phyloP scores from a whole-genome alignment of 495 filamentous ascomycete species.

The Penicillium nucicola region DNA sequence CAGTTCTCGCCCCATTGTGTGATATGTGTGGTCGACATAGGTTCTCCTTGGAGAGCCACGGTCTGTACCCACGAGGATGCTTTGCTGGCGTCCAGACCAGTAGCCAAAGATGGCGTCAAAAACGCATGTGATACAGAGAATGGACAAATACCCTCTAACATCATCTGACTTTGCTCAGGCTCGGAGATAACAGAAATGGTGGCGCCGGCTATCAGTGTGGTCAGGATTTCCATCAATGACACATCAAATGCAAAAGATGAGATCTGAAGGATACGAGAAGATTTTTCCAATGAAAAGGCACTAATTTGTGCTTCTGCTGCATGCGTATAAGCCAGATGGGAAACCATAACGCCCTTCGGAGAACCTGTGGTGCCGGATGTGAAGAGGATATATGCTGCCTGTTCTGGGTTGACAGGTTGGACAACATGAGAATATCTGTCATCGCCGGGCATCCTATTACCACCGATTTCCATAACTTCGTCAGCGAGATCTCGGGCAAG shows the following conservation, averaged over 20 bases:
- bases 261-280: slow-evolving; percentile 13
- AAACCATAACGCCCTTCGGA: slow-evolving; percentile 38
- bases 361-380: slow-evolving; percentile 33
- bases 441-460: too few species aligned
- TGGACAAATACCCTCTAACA: neutral
- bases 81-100: neutral
- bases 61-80: neutral
- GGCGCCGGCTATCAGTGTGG: slow-evolving; percentile 21
- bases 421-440: neutral
- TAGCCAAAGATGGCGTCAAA: neutral
- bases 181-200: slow-evolving; percentile 21
- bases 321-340: slow-evolving; percentile 29
- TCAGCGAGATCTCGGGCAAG: neutral
- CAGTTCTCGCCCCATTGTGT: neutral
- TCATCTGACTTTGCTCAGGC: neutral
- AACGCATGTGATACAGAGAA: neutral
- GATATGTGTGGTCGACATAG: neutral
- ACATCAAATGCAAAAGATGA: slow-evolving; percentile 25
- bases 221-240: slow-evolving; percentile 18
- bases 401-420: neutral
- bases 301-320: neutral
- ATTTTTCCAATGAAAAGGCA: neutral
- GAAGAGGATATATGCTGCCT: slow-evolving; percentile 20
- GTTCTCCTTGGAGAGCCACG: neutral
- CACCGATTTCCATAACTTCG: neutral